A percentile compares a stretch with the other conserved stretches of the same genome.
Conservation (phyloP, 2,329 filamentous ascomycete species). For the Fusarium cicatricum region DNA sequence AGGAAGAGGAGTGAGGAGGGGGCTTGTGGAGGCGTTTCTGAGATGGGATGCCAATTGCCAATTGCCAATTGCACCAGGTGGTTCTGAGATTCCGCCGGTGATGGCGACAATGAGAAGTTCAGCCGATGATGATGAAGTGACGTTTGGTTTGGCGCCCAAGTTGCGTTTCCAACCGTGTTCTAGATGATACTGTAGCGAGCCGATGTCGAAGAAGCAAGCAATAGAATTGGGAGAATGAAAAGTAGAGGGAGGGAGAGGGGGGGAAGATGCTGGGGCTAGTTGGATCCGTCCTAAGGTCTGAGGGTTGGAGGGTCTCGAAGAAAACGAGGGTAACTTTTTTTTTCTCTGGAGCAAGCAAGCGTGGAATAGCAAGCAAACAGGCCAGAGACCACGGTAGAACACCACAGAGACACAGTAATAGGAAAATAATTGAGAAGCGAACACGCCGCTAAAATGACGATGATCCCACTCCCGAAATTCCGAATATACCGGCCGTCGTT, state of each 20-base stretch:
- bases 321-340: constrained; percentile 2
- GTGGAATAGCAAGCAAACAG: constrained; percentile 16
- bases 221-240: background rate
- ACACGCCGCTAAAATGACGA: constrained; percentile 5
- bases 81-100: background rate
- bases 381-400: constrained; percentile 2
- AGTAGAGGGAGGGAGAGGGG: background rate
- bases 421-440: constrained; percentile 8
- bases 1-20: constrained; percentile 22
- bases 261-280: background rate
- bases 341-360: constrained; percentile 11
- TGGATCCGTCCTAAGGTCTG: constrained; percentile 8
- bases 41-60: constrained; percentile 28
- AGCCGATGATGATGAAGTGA: constrained; percentile 4
- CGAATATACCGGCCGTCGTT: constrained; percentile 18
- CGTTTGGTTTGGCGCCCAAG: constrained; percentile 2
- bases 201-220: constrained; percentile 1
- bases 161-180: constrained; percentile 3
- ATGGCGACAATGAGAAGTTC: constrained; percentile 4
- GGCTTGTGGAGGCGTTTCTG: constrained; percentile 32
- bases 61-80: constrained; percentile 25
- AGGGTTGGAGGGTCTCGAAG: constrained; percentile 8
- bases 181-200: background rate
- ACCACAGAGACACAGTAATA: constrained; percentile 8
- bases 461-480: constrained; percentile 31